Evolutionary conservation across 805 yeast species (phyloP), one percentile per base, ranked within the genome.

Genomic region (Metschnikowia matae): DNA sequence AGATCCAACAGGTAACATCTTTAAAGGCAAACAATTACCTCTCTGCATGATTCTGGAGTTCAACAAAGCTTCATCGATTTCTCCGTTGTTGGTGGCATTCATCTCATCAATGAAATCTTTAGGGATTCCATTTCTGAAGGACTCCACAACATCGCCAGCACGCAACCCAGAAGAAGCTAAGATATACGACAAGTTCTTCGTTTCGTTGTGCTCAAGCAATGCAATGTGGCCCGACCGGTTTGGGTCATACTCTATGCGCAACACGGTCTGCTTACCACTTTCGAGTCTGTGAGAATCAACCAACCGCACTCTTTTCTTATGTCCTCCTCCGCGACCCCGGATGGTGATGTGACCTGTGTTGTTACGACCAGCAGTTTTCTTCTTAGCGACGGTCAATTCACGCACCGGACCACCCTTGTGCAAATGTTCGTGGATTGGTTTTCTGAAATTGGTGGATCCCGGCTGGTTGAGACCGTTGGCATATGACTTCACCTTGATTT

Each of bases 271-370:
- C 40, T 77, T 79, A 26, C 97, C 98, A 1, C 83, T 70, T 3
- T 66, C 78, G 37, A 66, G 61, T 63, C 99, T 80, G 59, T 75
- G 71, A 62, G 84, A 84, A 69, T 94, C 99, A 20, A 94, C 78
- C 33, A 88, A 67, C 61, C 99, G 81, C 37, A 88, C 78, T 69
- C 99, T 82, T 63, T 92, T 84, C 68, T 87, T 88, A 67, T 87
- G 94, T 34, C 98, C 98, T 62, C 99, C 99, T 66, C 98, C 99
- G 68, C 95, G 83, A 68, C 94, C 97, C 65, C 99, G 82, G 43
- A 89, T 86, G 4, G 96, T 89, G 61, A 94, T 89, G 58, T 81
- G 79, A 58, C 99, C 99, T 3, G 86, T 75, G 68, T 86, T 77
- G 68, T 92, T 91, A 73, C 99, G 84, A 56, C 99, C 99, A 48